These are phyloP conservation scores for Chrysanthemum lavandulifolium DNA, from an alignment of 129 eudicot genomes.

Conservation along the genomic window DNA sequence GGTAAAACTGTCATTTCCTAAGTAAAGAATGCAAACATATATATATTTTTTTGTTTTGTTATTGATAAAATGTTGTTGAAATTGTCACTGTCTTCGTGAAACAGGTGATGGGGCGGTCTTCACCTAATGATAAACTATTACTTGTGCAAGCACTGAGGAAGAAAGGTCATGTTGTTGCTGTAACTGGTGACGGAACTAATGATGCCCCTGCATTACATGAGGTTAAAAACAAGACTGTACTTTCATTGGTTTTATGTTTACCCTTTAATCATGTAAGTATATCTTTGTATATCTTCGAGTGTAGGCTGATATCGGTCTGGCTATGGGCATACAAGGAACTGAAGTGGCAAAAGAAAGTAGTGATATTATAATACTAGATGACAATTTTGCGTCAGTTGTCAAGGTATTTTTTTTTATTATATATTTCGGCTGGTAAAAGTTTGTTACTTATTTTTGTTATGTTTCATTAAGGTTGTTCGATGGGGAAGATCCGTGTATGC, in stretches of 20 bases:
- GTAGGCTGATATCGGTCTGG: conserved; percentile 97
- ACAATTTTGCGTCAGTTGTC: conserved; percentile 87
- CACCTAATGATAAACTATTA: conserved; percentile 92
- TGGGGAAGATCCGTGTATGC: conserved; percentile 95
- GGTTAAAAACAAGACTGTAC: conserved; percentile 36
- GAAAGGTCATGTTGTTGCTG: conserved; percentile 90
- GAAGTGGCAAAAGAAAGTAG: conserved; percentile 97
- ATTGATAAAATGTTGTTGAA: too few species aligned
- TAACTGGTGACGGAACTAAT: conserved; percentile 99
- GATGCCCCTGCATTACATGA: conserved; percentile 99
- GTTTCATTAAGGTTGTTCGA: conserved; percentile 54
- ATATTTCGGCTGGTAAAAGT: neutral
- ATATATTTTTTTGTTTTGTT: too few species aligned
- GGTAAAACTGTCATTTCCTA: too few species aligned
- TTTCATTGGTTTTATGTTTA: neutral
- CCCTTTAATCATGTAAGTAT: neutral
- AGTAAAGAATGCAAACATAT: too few species aligned
- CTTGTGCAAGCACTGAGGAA: conserved; percentile 93
- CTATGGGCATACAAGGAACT: conserved; percentile 95
- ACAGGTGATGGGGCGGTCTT: conserved; percentile 97
- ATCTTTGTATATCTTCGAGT: conserved; percentile 12
- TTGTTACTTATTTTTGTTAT: conserved; percentile 6
- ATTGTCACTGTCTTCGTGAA: conserved; percentile 8
- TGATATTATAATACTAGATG: conserved; percentile 87
- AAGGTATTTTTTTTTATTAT: conserved; percentile 42